Conservation (phyloP, 148 eudicot species). For the Amaranthus hypochondriacus region DNA sequence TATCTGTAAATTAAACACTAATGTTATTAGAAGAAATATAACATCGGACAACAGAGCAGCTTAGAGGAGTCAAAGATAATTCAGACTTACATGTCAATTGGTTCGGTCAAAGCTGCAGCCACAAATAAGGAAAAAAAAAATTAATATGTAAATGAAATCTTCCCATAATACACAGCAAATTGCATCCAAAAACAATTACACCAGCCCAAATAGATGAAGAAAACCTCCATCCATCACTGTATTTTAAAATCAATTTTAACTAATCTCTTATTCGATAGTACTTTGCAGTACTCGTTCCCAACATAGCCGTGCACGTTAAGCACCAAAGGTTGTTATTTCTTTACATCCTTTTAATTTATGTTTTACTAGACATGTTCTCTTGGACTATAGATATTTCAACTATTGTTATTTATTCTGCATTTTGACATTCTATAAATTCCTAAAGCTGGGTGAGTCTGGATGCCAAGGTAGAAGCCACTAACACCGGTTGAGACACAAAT, state of each 20-base stretch:
- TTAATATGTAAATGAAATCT: not conserved
- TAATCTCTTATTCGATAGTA: too few relatives aligned
- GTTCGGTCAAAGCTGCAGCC: constrained; percentile 76
- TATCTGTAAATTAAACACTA: constrained; percentile 47
- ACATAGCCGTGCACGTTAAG: too few relatives aligned
- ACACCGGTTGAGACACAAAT: too few relatives aligned
- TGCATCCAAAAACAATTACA: not conserved
- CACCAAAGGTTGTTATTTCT: too few relatives aligned
- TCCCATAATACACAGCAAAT: not conserved
- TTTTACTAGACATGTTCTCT: too few relatives aligned
- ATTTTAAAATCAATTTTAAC: too few relatives aligned
- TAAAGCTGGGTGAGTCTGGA: not conserved
- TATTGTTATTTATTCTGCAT: not conserved
- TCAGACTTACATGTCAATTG: constrained; percentile 79
- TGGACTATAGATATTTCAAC: not conserved
- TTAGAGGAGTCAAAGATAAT: not conserved
- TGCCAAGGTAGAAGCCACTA: not conserved
- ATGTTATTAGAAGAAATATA: not conserved
- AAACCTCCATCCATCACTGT: too few relatives aligned
- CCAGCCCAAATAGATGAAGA: too few relatives aligned
- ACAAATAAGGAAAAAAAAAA: not conserved
- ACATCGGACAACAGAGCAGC: not conserved
- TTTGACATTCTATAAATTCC: not conserved
- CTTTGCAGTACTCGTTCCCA: too few relatives aligned
- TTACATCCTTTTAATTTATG: too few relatives aligned